phyloP scores from a whole-genome alignment of 768 basidiomycete species.

The Tulasnella sp. region DNA sequence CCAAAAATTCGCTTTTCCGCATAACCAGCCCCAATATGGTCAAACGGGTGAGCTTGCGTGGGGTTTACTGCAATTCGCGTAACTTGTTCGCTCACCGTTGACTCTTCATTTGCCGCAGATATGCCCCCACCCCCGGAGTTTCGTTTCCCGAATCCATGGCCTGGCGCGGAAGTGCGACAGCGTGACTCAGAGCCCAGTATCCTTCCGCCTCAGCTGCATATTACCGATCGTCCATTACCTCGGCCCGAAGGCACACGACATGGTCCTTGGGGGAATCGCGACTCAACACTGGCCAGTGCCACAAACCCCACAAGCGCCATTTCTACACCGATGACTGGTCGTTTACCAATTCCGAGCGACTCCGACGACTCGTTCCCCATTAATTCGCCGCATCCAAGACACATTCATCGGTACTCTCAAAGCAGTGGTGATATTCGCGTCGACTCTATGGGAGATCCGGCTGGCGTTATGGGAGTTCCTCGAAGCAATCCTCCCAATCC shows the following conservation, averaged over 20 bases:
- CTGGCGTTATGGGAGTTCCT: not conserved
- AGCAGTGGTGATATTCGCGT: not conserved
- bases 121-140: not conserved
- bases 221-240: not conserved
- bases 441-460: not conserved
- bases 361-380: conserved; percentile 4
- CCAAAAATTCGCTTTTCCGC: not conserved
- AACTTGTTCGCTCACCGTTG: not conserved
- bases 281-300: not conserved
- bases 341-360: not conserved
- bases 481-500: not conserved
- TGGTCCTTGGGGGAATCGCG: conserved; percentile 1
- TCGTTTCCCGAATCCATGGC: not conserved
- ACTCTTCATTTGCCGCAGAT: not conserved
- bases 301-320: conserved; percentile 4
- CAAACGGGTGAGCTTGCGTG: not conserved
- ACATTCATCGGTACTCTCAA: not conserved
- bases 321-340: not conserved
- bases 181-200: not conserved
- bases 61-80: not conserved
- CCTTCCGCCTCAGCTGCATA: conserved; percentile 10
- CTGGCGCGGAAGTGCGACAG: not conserved
- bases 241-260: not conserved
- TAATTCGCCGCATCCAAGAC: not conserved
- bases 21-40: conserved; percentile 4